Conservation (phyloP, 1,284 basidiomycete genomes). For the Wolfiporia cocos region DNA sequence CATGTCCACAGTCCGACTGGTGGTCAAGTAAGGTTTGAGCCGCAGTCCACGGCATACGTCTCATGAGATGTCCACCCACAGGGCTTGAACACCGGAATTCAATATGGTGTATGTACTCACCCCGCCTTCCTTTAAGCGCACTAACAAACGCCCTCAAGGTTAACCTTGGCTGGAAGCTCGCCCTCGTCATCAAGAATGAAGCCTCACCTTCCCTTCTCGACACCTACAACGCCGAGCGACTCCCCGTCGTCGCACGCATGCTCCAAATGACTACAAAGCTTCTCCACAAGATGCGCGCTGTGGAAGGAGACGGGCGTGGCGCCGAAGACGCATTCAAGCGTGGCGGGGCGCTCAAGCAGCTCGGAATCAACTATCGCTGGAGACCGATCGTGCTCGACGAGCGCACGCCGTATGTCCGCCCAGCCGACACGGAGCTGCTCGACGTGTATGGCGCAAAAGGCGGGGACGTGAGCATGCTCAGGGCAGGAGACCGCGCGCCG, state of each 20-base stretch:
- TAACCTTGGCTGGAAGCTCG: conserved; percentile 28
- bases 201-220: conserved; percentile 17
- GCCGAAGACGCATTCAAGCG: conserved; percentile 1
- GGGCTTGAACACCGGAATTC: conserved; percentile 5
- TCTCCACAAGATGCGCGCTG: background rate
- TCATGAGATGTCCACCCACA: conserved; percentile 5
- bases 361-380: conserved; percentile 41
- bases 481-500: conserved; percentile 40
- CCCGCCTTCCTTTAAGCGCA: background rate
- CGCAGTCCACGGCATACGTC: background rate
- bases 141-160: conserved; percentile 10
- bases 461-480: conserved; percentile 12
- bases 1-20: conserved; percentile 24
- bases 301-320: conserved; percentile 23
- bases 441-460: conserved; percentile 13
- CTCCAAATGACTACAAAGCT: conserved; percentile 10
- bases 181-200: conserved; percentile 21
- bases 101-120: conserved; percentile 1
- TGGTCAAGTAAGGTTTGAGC: conserved; percentile 22
- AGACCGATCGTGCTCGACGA: conserved; percentile 39
- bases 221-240: conserved; percentile 21
- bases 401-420: conserved; percentile 4
- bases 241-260: conserved; percentile 22
- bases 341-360: conserved; percentile 25
- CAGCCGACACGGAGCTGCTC: conserved; percentile 15